These are phyloP conservation scores for Adansonia digitata DNA, from an alignment of 345 rosid species.

Conservation along the genomic window DNA sequence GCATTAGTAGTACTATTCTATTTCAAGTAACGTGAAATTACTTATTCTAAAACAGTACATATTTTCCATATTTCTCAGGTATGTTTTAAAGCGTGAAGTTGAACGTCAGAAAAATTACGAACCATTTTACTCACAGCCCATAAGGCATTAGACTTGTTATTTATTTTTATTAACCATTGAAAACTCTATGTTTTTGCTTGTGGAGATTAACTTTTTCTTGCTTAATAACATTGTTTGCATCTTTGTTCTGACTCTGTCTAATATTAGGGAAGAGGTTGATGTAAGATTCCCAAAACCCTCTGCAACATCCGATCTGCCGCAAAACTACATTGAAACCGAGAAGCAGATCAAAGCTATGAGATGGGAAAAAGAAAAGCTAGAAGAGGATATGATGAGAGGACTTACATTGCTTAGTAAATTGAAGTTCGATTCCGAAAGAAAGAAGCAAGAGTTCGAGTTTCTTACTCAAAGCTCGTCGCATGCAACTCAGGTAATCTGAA, in stretches of 20 bases:
- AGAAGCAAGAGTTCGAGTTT: constrained; percentile 76
- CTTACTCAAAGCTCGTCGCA: constrained; percentile 55
- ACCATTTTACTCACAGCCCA: background rate
- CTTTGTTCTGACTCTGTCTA: constrained; percentile 16
- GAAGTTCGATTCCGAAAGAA: constrained; percentile 37
- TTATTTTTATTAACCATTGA: background rate
- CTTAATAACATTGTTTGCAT: background rate
- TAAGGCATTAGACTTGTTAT: background rate
- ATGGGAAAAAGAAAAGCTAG: constrained; percentile 60
- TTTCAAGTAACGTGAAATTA: background rate
- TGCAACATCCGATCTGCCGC: constrained; percentile 22
- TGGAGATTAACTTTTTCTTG: background rate
- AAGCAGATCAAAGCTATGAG: constrained; percentile 54
- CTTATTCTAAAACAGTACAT: background rate
- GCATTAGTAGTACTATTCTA: background rate
- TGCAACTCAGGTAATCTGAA: constrained; percentile 43
- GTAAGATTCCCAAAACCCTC: constrained; percentile 61
- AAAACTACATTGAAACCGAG: constrained; percentile 46
- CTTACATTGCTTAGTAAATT: constrained; percentile 38
- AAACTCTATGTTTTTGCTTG: background rate
- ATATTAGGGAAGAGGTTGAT: constrained; percentile 46
- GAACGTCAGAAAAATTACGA: background rate
- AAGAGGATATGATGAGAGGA: constrained; percentile 72
- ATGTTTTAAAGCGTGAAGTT: background rate
- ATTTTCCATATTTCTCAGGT: background rate